Evolutionary conservation across 2,329 filamentous ascomycete species (phyloP).

Genomic region (Diplodia corticola): DNA sequence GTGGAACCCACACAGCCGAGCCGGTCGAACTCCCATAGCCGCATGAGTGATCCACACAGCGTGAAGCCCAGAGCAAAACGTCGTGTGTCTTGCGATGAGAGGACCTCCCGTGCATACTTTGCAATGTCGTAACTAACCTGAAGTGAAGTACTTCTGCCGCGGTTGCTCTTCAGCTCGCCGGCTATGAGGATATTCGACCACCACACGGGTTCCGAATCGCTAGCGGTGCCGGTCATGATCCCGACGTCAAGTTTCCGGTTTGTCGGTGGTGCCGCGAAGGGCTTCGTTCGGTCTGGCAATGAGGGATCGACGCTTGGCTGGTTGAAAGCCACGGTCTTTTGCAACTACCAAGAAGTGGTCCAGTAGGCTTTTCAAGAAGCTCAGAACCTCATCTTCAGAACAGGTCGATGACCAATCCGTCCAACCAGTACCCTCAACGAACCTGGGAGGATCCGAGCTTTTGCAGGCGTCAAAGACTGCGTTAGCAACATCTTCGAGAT

Average conservation of each 20-base stretch:
- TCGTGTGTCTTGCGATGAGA: constrained; percentile 18
- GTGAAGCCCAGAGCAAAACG: constrained; percentile 23
- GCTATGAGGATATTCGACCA: background rate
- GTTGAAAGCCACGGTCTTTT: background rate
- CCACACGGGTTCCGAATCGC: background rate
- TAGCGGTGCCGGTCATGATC: background rate
- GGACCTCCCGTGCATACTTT: background rate
- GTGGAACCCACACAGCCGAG: constrained; percentile 1
- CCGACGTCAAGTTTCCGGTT: background rate
- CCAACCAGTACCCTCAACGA: background rate
- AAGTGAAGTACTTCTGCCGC: no score
- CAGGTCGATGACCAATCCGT: background rate
- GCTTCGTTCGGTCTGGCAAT: background rate
- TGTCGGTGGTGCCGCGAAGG: background rate
- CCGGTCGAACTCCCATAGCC: constrained; percentile 23
- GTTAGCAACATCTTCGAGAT: background rate
- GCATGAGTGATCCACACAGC: constrained; percentile 21
- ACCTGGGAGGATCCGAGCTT: background rate
- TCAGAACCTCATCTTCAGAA: background rate
- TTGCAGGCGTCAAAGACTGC: background rate
- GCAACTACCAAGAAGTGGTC: background rate
- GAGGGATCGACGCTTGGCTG: background rate
- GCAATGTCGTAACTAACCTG: background rate
- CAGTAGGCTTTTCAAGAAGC: background rate
- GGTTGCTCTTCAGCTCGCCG: background rate